A percentile compares a stretch with the other conserved stretches of the same genome.
phyloP scores from a whole-genome alignment of 805 yeast genomes.

The Scheffersomyces lignosus region DNA sequence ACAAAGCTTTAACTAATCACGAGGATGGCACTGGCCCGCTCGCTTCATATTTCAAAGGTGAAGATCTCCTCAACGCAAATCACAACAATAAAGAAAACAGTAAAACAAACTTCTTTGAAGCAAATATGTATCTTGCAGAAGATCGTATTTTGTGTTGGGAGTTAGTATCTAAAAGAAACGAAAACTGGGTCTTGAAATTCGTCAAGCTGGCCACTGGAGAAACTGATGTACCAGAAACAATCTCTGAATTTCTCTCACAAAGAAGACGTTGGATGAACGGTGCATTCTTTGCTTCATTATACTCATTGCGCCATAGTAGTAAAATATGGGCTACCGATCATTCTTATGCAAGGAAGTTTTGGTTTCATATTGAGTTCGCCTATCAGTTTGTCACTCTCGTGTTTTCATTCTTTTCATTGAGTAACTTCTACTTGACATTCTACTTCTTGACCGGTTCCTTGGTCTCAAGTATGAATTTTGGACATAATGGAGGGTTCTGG shows the following conservation, averaged over 20 bases:
- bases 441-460: constrained; percentile 70
- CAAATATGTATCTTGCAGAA: constrained; percentile 52
- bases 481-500: constrained; percentile 76
- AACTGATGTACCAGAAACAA: constrained; percentile 28
- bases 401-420: constrained; percentile 26
- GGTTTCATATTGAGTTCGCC: constrained; percentile 23
- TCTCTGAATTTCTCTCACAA: constrained; percentile 27
- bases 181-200: constrained; percentile 28
- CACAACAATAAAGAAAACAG: constrained; percentile 26
- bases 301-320: constrained; percentile 22
- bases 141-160: constrained; percentile 33
- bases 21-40: constrained; percentile 93
- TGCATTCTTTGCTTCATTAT: constrained; percentile 29
- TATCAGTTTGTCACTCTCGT: constrained; percentile 22
- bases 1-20: constrained; percentile 79
- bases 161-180: constrained; percentile 24
- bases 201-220: constrained; percentile 32
- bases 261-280: constrained; percentile 32
- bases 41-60: constrained; percentile 87
- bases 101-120: constrained; percentile 81
- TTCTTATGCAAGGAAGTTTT: constrained; percentile 19
- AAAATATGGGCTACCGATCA: constrained; percentile 29
- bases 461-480: constrained; percentile 42
- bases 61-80: constrained; percentile 43
- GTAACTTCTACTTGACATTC: constrained; percentile 28